Evolutionary conservation across 2,329 filamentous ascomycete species (phyloP).

Genomic region (Nemania bipapillata): DNA sequence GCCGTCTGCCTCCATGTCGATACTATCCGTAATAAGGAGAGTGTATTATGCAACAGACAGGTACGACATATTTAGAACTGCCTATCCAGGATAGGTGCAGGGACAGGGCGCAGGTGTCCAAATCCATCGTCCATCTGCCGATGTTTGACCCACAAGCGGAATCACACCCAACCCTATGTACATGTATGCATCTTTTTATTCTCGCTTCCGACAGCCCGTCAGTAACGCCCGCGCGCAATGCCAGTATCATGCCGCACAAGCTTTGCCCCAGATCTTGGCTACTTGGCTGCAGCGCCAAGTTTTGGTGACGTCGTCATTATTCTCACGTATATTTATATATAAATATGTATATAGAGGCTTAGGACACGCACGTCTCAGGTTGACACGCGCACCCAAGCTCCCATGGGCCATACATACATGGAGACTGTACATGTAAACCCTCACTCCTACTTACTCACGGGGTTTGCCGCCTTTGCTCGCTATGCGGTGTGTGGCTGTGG

Average conservation of each 20-base stretch:
- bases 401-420: too few relatives aligned
- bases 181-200: neutral
- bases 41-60: constrained; percentile 3
- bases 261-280: constrained; percentile 33
- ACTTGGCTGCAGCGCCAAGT: constrained; percentile 33
- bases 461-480: neutral
- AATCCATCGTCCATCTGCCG: constrained; percentile 32
- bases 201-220: neutral
- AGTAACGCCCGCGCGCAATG: neutral
- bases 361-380: constrained; percentile 13
- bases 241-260: constrained; percentile 18
- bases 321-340: too few relatives aligned
- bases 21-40: neutral
- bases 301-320: constrained; percentile 5
- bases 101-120: constrained; percentile 7
- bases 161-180: too few relatives aligned
- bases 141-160: constrained; percentile 12
- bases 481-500: neutral
- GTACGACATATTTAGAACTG: constrained; percentile 25
- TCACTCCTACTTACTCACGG: too few relatives aligned
- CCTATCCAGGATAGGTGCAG: constrained; percentile 26
- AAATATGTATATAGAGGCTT: constrained; percentile 11
- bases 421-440: too few relatives aligned
- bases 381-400: neutral
- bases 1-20: too few relatives aligned